These are phyloP conservation scores for Leccinum ochraceum DNA, from an alignment of 768 basidiomycete genomes.

Conservation along the genomic window DNA sequence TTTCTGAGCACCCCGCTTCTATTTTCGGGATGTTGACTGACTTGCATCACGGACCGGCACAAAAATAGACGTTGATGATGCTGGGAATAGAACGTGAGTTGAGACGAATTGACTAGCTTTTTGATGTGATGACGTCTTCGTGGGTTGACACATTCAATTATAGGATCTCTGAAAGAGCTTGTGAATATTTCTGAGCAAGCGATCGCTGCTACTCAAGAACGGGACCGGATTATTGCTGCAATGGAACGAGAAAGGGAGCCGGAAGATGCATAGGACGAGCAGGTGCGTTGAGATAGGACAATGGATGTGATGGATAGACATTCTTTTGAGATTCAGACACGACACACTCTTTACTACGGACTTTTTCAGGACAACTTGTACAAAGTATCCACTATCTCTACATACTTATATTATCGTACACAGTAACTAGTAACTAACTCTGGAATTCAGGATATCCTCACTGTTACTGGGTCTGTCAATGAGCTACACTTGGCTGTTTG, in stretches of 20 bases:
- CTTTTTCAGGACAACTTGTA: neutral
- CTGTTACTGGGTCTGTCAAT: neutral
- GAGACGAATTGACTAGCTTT: neutral
- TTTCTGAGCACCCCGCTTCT: neutral
- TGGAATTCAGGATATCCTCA: neutral
- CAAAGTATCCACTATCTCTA: neutral
- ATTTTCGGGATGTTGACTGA: neutral
- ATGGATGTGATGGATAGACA: neutral
- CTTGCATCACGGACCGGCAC: neutral
- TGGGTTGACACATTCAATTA: neutral
- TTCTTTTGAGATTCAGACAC: neutral
- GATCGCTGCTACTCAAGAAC: conserved; percentile 30
- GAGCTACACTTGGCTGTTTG: neutral
- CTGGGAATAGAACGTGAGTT: conserved; percentile 49
- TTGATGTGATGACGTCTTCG: neutral
- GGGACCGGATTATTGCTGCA: conserved; percentile 25
- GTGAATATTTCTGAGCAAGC: conserved; percentile 37
- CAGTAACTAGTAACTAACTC: neutral
- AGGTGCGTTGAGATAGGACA: neutral
- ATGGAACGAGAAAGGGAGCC: conserved; percentile 12
- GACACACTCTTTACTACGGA: neutral
- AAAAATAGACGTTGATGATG: conserved; percentile 40
- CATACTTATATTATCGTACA: neutral
- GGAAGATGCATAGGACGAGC: neutral
- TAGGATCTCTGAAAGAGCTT: conserved; percentile 37